phyloP scores from a whole-genome alignment of 2,329 filamentous ascomycete genomes.

The Paecilomyces fulvus region DNA sequence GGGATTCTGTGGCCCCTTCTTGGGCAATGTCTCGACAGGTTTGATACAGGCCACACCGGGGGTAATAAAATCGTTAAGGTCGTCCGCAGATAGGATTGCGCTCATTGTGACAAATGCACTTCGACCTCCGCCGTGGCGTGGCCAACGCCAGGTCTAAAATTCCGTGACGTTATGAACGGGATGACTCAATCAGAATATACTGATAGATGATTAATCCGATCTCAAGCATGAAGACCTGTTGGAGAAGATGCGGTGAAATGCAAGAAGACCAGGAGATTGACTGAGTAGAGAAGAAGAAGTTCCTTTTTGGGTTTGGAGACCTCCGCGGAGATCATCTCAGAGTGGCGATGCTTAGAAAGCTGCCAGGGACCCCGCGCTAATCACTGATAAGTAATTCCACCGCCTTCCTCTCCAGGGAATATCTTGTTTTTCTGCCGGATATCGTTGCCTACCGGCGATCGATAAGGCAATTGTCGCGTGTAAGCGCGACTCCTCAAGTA shows the following conservation, averaged over 20 bases:
- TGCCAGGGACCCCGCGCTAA: background rate
- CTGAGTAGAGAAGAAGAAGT: background rate
- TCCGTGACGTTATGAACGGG: background rate
- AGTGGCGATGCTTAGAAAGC: background rate
- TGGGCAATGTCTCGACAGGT: constrained; percentile 82
- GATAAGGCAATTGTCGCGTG: background rate
- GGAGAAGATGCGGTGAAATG: background rate
- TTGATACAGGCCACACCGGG: constrained; percentile 98
- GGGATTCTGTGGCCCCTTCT: constrained; percentile 42
- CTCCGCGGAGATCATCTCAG: background rate
- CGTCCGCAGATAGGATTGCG: constrained; percentile 91
- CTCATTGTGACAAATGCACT: constrained; percentile 58
- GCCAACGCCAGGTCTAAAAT: background rate
- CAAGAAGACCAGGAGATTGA: background rate
- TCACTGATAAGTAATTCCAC: no score
- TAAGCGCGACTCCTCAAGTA: background rate
- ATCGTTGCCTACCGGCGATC: background rate
- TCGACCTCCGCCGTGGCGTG: background rate
- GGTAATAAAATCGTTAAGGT: constrained; percentile 98
- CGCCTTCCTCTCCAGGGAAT: background rate
- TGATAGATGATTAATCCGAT: background rate
- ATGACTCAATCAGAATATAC: background rate
- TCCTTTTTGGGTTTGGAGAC: no score
- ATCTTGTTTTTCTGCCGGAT: background rate
- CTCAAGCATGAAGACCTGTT: no score